Percentiles rank a stretch among this genome's conserved stretches.
These are phyloP conservation scores for Chrysopogon serrulatus DNA, from an alignment of 176 grass and related monocot species.

Conservation along the genomic window DNA sequence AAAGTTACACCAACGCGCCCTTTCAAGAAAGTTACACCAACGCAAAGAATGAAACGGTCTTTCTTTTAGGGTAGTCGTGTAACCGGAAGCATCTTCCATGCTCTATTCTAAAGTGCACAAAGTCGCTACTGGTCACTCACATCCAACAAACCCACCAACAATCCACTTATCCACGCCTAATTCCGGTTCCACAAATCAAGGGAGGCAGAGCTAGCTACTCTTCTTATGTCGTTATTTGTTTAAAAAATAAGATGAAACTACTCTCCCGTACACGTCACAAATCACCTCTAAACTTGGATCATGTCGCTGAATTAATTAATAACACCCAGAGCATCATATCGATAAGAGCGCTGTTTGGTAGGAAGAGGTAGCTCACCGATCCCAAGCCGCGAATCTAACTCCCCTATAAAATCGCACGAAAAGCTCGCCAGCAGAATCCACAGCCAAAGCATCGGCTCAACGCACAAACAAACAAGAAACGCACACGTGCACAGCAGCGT, in stretches of 20 bases:
- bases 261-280: not conserved
- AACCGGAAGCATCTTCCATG: no score
- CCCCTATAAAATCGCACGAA: constrained; percentile 3
- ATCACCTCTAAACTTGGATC: not conserved
- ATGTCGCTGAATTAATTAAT: not conserved
- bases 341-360: not conserved
- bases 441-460: not conserved
- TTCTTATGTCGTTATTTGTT: not conserved
- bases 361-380: constrained; percentile 24
- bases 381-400: not conserved
- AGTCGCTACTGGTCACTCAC: not conserved
- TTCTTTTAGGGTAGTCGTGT: no score
- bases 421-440: not conserved
- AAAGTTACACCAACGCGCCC: no score
- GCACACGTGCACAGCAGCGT: not conserved
- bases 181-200: not conserved
- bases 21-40: no score
- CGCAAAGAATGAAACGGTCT: no score
- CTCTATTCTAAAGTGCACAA: no score
- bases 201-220: not conserved
- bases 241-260: not conserved
- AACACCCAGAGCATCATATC: not conserved
- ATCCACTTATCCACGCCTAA: no score
- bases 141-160: not conserved
- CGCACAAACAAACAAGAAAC: not conserved